Base-by-base conservation (phyloP, 345 rosid genomes). In the Capsella bursapastoris region DNA sequence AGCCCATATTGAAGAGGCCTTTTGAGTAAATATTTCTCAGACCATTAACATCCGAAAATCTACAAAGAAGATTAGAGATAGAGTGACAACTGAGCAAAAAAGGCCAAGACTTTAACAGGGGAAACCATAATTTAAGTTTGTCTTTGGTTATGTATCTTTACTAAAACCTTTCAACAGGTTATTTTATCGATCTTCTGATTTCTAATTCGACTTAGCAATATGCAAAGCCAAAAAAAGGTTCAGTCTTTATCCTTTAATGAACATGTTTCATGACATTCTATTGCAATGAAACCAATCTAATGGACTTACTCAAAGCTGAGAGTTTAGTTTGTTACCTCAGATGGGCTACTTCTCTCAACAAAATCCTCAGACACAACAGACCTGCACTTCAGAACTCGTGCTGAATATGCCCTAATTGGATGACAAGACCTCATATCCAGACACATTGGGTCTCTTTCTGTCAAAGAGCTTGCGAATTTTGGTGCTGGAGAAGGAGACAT, bases 301-400 rank as follows among this genome's bases (percentile, higher is more conserved):
- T 16, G 8, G n/a, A 4, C 4, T 44, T 41, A 50, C 29, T 31
- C 15, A 32, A 25, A 61, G n/a, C 7, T 50, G 57, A 34, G 51
- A 71, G 3, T 34, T n/a, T 56, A 22, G 62, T 40, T 15, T 25
- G 6, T 64, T 81, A 91, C 97, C 97, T 87, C 95, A 69, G 38
- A 22, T 5, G 97, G 96, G 81, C 98, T 91, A 57, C 84, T 82
- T 84, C 98, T 88, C 77, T 84, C 94, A 32, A 83, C 83, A 28
- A 79, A 81, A 31, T 80, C 94, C 53, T 76, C 73, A 18, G 67
- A 55, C 68, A 85, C 6, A 64, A 64, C 83, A 71, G 79, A 53
- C 73, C 18, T 84, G 81, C 86, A 80, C 10, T 75, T 48, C 6
- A 78, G 55, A 68, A 70, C 18, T 75, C 78, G 80, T 74, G 57